These are phyloP conservation scores for Gonapodya prolifera DNA, from an alignment of 192 early-diverging fungal genomes.

Conservation along the genomic window DNA sequence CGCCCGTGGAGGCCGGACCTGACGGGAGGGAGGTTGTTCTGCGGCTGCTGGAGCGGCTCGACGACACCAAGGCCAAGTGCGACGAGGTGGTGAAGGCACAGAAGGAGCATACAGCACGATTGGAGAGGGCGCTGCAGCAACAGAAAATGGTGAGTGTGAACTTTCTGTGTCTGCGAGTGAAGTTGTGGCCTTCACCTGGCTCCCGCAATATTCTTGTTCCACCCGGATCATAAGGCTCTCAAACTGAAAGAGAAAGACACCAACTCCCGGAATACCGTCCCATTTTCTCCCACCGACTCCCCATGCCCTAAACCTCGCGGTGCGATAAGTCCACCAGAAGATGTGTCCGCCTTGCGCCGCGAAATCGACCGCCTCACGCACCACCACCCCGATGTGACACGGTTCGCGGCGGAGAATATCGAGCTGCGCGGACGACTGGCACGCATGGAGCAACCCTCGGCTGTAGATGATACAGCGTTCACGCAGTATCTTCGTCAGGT, in stretches of 20 bases:
- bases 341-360: not conserved
- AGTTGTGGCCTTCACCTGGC: not conserved
- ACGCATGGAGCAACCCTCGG: conserved; percentile 13
- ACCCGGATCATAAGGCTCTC: not conserved
- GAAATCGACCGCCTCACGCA: conserved; percentile 14
- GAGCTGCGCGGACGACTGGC: conserved; percentile 8
- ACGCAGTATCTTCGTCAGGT: not conserved
- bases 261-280: not conserved
- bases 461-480: not conserved
- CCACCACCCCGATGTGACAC: conserved; percentile 20
- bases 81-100: not conserved
- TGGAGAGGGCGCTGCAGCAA: not conserved
- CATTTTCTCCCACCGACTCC: not conserved
- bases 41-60: not conserved
- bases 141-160: not conserved
- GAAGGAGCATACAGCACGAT: not conserved
- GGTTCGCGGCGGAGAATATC: conserved; percentile 6
- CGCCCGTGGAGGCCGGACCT: not conserved
- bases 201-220: not conserved
- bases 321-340: not conserved
- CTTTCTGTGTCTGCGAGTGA: not conserved
- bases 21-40: not conserved
- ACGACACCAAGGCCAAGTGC: not conserved
- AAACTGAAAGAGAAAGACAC: not conserved
- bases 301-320: not conserved